phyloP scores from a whole-genome alignment of 257 asterid genomes.

The Plantago ovata region DNA sequence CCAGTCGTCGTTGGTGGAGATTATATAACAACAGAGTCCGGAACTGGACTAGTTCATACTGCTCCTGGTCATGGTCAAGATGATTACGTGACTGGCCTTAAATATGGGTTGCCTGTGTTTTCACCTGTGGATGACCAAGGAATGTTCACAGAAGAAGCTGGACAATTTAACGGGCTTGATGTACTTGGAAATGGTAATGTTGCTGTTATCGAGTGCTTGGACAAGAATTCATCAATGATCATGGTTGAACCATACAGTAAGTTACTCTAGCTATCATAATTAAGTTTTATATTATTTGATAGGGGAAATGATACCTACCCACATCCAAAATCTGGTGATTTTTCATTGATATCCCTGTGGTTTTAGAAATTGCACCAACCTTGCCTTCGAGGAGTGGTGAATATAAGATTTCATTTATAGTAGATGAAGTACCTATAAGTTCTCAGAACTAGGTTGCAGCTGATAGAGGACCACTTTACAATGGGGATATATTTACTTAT shows the following conservation, averaged over 20 bases:
- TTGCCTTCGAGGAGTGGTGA: too few relatives aligned
- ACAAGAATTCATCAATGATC: slow-evolving; percentile 60
- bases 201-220: slow-evolving; percentile 81
- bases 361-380: too few relatives aligned
- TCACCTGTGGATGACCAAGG: slow-evolving; percentile 98
- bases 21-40: slow-evolving; percentile 92
- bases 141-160: slow-evolving; percentile 89
- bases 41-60: slow-evolving; percentile 97
- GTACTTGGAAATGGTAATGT: slow-evolving; percentile 85
- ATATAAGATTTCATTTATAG: too few relatives aligned
- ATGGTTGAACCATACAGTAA: slow-evolving; percentile 96
- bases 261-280: slow-evolving; percentile 27
- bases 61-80: slow-evolving; percentile 99
- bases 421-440: too few relatives aligned
- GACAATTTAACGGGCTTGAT: slow-evolving; percentile 75
- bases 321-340: too few relatives aligned
- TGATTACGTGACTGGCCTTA: slow-evolving; percentile 84
- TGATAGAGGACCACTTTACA: too few relatives aligned
- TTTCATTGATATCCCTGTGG: too few relatives aligned
- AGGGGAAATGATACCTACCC: too few relatives aligned
- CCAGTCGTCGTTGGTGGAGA: slow-evolving; percentile 91
- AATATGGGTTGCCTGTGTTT: slow-evolving; percentile 72
- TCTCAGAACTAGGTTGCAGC: too few relatives aligned
- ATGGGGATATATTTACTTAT: not conserved
- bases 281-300: too few relatives aligned